Evolutionary conservation across 169 alveolate genomes (phyloP).

Genomic region (Eimeria sp.): DNA sequence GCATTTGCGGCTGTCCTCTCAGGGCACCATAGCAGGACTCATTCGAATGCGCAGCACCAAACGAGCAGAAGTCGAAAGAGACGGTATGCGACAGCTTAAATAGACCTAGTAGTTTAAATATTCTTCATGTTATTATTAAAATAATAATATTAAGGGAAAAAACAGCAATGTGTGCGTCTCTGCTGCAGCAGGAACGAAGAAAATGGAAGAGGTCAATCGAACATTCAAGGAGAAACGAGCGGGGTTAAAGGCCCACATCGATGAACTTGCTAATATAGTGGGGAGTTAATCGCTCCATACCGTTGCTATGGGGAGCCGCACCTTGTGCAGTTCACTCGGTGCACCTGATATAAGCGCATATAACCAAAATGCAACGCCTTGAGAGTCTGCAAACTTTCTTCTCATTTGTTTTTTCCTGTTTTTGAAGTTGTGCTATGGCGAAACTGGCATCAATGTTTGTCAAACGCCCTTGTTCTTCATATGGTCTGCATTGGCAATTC

Average conservation of each 20-base stretch:
- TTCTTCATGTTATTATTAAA: not conserved
- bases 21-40: slow-evolving; percentile 31
- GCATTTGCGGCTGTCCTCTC: not conserved
- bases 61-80: slow-evolving; percentile 24
- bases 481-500: not conserved
- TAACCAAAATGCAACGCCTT: not conserved
- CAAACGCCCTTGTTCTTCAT: not conserved
- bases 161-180: not conserved
- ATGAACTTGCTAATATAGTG: not conserved
- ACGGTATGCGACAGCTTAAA: not conserved
- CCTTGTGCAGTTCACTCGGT: not conserved
- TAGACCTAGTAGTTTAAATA: not conserved
- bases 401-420: not conserved
- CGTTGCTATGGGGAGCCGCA: not conserved
- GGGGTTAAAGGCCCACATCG: not conserved
- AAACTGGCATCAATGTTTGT: not conserved
- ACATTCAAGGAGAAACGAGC: slow-evolving; percentile 1
- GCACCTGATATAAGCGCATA: not conserved
- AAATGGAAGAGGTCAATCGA: slow-evolving; percentile 24
- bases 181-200: slow-evolving; percentile 28
- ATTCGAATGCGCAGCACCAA: slow-evolving; percentile 34
- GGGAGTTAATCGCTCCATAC: not conserved
- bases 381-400: not conserved
- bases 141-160: not conserved
- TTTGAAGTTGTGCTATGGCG: not conserved